phyloP scores from a whole-genome alignment of 2,329 filamentous ascomycete genomes.

The Alternaria triticimaculans region DNA sequence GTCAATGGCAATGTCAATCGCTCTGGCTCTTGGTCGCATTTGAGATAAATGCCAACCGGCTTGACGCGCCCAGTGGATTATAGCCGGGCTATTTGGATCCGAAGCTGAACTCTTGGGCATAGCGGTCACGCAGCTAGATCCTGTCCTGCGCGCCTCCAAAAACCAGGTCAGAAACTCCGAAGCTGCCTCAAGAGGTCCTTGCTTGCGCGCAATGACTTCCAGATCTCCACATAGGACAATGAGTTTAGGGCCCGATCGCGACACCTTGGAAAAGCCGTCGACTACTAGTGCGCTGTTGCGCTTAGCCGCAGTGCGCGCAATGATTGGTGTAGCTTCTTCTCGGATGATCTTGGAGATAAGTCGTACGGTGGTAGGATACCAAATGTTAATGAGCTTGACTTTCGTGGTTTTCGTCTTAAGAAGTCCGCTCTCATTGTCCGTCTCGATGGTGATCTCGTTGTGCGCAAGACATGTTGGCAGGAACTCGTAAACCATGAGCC shows the following conservation, averaged over 20 bases:
- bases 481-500: background rate
- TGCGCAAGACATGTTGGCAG: background rate
- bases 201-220: too few species aligned
- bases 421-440: background rate
- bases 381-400: background rate
- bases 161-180: too few species aligned
- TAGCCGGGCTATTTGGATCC: background rate
- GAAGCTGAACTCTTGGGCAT: background rate
- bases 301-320: background rate
- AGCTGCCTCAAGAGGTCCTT: background rate
- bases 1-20: background rate
- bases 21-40: background rate
- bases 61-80: background rate
- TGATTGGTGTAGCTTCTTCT: background rate
- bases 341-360: background rate
- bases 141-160: background rate
- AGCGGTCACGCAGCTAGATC: background rate
- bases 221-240: too few species aligned
- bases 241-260: too few species aligned
- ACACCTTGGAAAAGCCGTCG: too few species aligned
- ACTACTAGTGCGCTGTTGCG: background rate
- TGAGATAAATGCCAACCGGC: background rate
- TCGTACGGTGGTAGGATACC: background rate
- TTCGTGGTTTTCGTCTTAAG: background rate
- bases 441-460: background rate